Base-by-base conservation (phyloP, 768 basidiomycete species). In the Kwoniella botswanensis region DNA sequence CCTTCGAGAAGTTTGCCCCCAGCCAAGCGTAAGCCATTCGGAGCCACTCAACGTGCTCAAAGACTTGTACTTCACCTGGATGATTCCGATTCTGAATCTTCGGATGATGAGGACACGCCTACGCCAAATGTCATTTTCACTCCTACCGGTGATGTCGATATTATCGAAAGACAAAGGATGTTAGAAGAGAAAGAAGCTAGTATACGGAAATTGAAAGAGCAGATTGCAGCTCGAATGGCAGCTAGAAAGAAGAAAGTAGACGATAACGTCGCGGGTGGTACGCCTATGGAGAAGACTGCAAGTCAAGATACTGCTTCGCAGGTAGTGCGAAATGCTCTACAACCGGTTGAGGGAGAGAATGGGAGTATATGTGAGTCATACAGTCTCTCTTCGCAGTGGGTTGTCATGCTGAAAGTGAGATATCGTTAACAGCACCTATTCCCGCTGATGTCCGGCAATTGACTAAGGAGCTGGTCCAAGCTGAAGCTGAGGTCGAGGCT, bases 161-260 rank as follows among this genome's bases (percentile, higher is more conserved):
- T 60, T 6, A 58, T 56, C 13, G 78, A 73, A 21, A 64, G 62
- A 21, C 67, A 72, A 22, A 29, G 69, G 46, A 44, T 75, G 50
- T 50, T 80, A 62, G 73, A 68, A n/a, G 76, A 79, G 66, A 77
- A 77, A 63, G 79, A 80, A 62, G 72, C 74, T 46, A 68, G 67
- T 54, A 80, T 80, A 5, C 42, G 75, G 35, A 46, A 60, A 52
- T 59, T 80, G 50, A 74, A 68, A 63, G 79, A 78, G 53, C 69
- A 76, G 55, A 80, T 80, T 43, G 75, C 75, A 15, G 68, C 29
- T 26, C 46, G 61, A 52, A 72, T 77, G 76, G 75, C 70, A 50
- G 74, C 71, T 9, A 71, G 61, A 29, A 55, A 58, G 54, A 65
- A 63, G 21, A 54, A 61, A 55, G 6, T 52, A 10, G 42, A 59